phyloP scores from a whole-genome alignment of 108 stramenopile species.

The Skeletonema potamos region DNA sequence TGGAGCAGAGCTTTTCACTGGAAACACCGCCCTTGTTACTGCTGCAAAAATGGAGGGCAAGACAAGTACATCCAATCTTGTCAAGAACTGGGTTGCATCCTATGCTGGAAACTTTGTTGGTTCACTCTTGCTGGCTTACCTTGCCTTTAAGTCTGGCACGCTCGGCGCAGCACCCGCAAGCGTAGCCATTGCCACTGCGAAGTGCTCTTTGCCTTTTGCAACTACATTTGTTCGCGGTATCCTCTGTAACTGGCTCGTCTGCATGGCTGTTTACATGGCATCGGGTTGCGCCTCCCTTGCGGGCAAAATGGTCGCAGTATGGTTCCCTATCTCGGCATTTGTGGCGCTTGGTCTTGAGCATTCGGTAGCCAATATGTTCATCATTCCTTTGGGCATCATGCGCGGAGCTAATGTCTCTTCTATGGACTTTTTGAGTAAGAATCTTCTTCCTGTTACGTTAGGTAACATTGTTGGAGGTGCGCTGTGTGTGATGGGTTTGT shows the following conservation, averaged over 20 bases:
- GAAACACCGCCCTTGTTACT: constrained; percentile 80
- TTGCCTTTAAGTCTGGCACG: constrained; percentile 74
- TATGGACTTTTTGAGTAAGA: constrained; percentile 73
- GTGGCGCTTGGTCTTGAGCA: constrained; percentile 93
- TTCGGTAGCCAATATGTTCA: constrained; percentile 97
- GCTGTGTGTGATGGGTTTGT: constrained; percentile 83
- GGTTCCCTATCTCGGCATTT: constrained; percentile 91
- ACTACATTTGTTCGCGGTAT: constrained; percentile 89
- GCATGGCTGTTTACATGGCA: constrained; percentile 93
- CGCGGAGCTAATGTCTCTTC: constrained; percentile 88
- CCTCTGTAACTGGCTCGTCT: constrained; percentile 96
- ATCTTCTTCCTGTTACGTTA: constrained; percentile 91
- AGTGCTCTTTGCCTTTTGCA: constrained; percentile 76
- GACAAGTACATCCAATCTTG: constrained; percentile 52
- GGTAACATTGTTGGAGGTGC: constrained; percentile 96
- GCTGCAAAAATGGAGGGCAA: constrained; percentile 81
- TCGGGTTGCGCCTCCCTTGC: constrained; percentile 73
- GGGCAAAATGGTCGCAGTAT: constrained; percentile 90
- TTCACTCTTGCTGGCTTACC: constrained; percentile 73
- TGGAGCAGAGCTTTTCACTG: constrained; percentile 72
- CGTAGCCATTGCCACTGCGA: constrained; percentile 80
- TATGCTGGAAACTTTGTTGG: constrained; percentile 91
- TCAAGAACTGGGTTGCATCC: constrained; percentile 74
- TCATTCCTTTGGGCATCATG: constrained; percentile 94
- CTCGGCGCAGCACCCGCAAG: constrained; percentile 71